A percentile compares a stretch with the other conserved stretches of the same genome.
Evolutionary conservation across 2,329 filamentous ascomycete genomes (phyloP).

Genomic region (Metarhizium album): DNA sequence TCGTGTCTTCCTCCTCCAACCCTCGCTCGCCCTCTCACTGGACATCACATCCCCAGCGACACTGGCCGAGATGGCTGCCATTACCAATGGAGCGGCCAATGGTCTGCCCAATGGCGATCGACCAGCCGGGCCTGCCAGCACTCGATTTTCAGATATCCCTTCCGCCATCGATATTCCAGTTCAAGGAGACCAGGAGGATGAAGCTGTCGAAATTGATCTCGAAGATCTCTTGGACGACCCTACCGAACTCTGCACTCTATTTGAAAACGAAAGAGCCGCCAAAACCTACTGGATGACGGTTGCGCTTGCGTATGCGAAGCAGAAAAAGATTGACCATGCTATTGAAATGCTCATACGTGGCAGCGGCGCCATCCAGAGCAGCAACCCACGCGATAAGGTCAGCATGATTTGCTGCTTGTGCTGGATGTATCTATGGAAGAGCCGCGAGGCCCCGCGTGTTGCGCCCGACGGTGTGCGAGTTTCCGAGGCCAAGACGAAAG

Average conservation of each 20-base stretch:
- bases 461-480: conserved; percentile 50
- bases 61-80: conserved; percentile 28
- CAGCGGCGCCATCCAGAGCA: conserved; percentile 57
- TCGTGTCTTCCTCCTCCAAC: conserved; percentile 1
- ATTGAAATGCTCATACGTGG: conserved; percentile 66
- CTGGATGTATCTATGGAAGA: conserved; percentile 88
- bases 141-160: conserved; percentile 54
- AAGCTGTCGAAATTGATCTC: conserved; percentile 85
- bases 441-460: conserved; percentile 61
- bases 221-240: conserved; percentile 87
- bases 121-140: conserved; percentile 30
- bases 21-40: neutral
- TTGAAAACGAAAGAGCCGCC: conserved; percentile 87
- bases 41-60: neutral
- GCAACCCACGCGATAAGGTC: conserved; percentile 70
- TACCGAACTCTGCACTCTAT: conserved; percentile 85
- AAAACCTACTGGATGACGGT: conserved; percentile 98
- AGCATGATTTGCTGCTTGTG: conserved; percentile 76
- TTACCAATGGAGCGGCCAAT: conserved; percentile 33
- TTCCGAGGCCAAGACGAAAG: conserved; percentile 78
- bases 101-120: conserved; percentile 30
- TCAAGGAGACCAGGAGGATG: conserved; percentile 52
- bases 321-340: conserved; percentile 80
- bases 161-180: conserved; percentile 56
- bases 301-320: conserved; percentile 90